phyloP scores from a whole-genome alignment of 352 stramenopile genomes.

The Thraustochytrium striatum region DNA sequence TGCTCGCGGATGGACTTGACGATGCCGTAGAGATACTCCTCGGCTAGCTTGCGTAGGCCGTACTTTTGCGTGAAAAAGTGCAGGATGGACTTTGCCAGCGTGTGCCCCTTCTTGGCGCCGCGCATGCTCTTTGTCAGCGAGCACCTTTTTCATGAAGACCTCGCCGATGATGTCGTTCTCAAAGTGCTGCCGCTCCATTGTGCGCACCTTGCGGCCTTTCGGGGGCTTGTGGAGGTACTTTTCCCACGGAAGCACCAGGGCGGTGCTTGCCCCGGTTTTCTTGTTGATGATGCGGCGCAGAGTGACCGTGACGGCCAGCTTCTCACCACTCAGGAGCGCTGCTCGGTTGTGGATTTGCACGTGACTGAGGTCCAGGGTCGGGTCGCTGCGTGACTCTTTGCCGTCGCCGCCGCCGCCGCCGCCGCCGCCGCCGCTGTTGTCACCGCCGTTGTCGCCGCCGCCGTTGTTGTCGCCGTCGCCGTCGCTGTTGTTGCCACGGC shows the following conservation, averaged over 20 bases:
- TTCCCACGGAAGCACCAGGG: slow-evolving; percentile 25
- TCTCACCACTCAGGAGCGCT: neutral
- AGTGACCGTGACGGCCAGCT: neutral
- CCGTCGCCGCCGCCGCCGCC: no score
- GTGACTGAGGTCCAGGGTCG: neutral
- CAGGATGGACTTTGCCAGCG: slow-evolving; percentile 27
- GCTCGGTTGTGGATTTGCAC: neutral
- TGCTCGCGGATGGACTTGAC: slow-evolving; percentile 22
- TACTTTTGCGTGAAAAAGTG: slow-evolving; percentile 50
- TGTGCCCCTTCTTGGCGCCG: neutral
- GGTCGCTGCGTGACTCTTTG: no score
- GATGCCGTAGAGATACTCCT: slow-evolving; percentile 42
- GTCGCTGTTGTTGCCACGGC: no score
- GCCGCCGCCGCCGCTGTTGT: no score
- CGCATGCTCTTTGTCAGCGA: slow-evolving; percentile 8
- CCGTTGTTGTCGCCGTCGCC: neutral
- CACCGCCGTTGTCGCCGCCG: neutral
- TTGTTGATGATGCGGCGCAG: neutral
- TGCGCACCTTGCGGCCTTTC: neutral
- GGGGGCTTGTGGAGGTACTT: slow-evolving; percentile 37
- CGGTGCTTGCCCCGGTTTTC: neutral
- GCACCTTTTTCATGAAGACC: slow-evolving; percentile 32
- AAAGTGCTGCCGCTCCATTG: slow-evolving; percentile 26
- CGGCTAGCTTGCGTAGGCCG: slow-evolving; percentile 40
- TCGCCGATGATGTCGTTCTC: slow-evolving; percentile 36